Conservation (phyloP, 2,329 filamentous ascomycete genomes). For the Colletotrichum camelliae region DNA sequence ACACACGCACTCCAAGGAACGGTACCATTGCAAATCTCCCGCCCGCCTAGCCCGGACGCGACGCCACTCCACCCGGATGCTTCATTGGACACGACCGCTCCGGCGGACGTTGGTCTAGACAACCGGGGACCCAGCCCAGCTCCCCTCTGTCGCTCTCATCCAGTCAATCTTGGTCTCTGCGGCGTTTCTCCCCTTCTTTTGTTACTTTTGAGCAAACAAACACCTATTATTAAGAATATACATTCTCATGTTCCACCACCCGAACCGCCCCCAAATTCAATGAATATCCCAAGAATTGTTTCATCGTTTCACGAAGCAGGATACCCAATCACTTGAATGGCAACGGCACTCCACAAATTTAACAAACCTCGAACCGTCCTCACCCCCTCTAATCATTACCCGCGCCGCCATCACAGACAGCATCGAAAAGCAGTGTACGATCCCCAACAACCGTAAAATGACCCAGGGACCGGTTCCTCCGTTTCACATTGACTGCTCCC, state of each 20-base stretch:
- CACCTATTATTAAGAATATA: background rate
- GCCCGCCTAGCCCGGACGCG: background rate
- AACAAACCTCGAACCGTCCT: background rate
- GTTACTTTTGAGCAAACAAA: background rate
- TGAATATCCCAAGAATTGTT: background rate
- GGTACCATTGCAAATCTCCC: background rate
- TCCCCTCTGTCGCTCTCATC: background rate
- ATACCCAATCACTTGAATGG: background rate
- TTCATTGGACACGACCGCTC: background rate
- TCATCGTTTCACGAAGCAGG: background rate
- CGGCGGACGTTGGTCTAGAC: background rate
- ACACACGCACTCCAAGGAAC: background rate
- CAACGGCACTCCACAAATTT: background rate
- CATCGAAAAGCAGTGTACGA: background rate
- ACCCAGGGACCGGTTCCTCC: slow-evolving; percentile 1
- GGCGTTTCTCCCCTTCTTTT: background rate
- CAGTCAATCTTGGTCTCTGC: background rate
- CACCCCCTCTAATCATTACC: background rate
- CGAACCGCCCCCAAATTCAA: too few relatives aligned
- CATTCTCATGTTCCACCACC: background rate
- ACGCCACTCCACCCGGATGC: background rate
- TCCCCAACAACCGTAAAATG: background rate
- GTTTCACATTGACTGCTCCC: slow-evolving; percentile 4
- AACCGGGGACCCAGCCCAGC: background rate
- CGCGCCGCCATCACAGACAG: background rate